Evolutionary conservation across 2,329 filamentous ascomycete genomes (phyloP), one percentile per base, ranked within the genome.

Genomic region (Colletotrichum tropicale): DNA sequence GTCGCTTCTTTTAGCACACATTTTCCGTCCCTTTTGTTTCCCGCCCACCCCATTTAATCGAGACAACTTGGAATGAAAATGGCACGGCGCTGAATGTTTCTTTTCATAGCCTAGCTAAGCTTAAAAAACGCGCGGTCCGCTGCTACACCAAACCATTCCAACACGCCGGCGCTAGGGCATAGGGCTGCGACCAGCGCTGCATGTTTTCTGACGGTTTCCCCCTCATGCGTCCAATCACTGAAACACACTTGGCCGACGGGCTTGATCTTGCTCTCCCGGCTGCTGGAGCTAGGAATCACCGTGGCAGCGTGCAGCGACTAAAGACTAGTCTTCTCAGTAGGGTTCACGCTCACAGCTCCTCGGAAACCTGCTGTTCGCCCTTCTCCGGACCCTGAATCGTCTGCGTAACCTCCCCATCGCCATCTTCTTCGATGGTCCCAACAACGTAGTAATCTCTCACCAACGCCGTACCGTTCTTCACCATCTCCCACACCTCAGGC

Each of bases 391-490:
- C 56, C 16, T 55, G 28, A 28, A 13, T 30, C n/a, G 6, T 13
- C 43, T 52, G 43, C 43, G 43, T 21, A 52, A 52, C 6, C 12
- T n/a, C 18, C 7, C 1, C 56, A 24, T 78, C 74, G 32, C 66
- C 70, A 8, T 61, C 71, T 3, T 74, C 74, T 6, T 56, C 64
- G 28, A 69, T 67, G 10, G 72, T 78, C 4, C 78, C 13, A 30
- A 82, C 78, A 0, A 85, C 83, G 64, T 80, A 81, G 66, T 78
- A 85, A 62, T 86, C 79, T 74, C 78, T 88, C 30, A 93, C 86
- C 8, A 87, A 83, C 0, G 90, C 93, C 61, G 89, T 81, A 5
- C 89, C 88, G 1, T 83, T 83, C 9, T 84, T 80, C 48, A 94
- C 88, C 80, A 86, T 88, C 24, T 84, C 82, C 74, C 87, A 88